Evolutionary conservation across 768 basidiomycete species (phyloP).

Genomic region (Pulveroboletus sp.): DNA sequence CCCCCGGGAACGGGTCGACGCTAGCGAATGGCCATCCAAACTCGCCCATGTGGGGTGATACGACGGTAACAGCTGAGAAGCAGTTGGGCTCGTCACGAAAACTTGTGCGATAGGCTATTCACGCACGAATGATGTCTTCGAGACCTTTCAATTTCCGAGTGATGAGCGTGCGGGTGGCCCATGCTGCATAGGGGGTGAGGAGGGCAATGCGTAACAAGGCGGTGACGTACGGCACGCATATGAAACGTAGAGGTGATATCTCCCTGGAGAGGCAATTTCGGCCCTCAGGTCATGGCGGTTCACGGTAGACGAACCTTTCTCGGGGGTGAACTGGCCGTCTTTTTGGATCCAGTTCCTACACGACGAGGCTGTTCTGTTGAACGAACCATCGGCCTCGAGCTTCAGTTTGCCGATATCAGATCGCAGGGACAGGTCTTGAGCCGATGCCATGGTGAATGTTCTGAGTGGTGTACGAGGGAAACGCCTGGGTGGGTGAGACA

Average conservation of each 20-base stretch:
- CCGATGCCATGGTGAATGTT: constrained; percentile 27
- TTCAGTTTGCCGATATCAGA: constrained; percentile 56
- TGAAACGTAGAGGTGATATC: constrained; percentile 91
- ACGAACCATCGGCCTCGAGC: constrained; percentile 60
- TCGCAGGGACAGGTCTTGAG: constrained; percentile 34
- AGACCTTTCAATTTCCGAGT: constrained; percentile 89
- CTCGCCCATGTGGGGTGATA: constrained; percentile 83
- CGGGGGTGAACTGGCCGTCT: constrained; percentile 66
- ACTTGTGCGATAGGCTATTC: neutral
- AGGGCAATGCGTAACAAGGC: too few relatives aligned
- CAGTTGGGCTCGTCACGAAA: neutral
- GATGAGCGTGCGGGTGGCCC: constrained; percentile 92
- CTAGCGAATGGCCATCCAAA: constrained; percentile 87
- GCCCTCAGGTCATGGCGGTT: neutral
- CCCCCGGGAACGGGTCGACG: constrained; percentile 63
- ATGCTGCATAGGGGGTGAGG: constrained; percentile 47
- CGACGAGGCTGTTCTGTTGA: constrained; percentile 50
- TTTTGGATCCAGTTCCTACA: constrained; percentile 59
- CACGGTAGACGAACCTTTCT: constrained; percentile 54
- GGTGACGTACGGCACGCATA: constrained; percentile 71
- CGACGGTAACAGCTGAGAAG: constrained; percentile 64
- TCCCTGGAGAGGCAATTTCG: constrained; percentile 43
- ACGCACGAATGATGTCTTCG: constrained; percentile 76
- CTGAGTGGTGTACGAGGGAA: neutral
- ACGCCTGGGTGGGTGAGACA: too few relatives aligned